Conservation (phyloP, 1,139 yeast genomes). For the Candida smagusa region DNA sequence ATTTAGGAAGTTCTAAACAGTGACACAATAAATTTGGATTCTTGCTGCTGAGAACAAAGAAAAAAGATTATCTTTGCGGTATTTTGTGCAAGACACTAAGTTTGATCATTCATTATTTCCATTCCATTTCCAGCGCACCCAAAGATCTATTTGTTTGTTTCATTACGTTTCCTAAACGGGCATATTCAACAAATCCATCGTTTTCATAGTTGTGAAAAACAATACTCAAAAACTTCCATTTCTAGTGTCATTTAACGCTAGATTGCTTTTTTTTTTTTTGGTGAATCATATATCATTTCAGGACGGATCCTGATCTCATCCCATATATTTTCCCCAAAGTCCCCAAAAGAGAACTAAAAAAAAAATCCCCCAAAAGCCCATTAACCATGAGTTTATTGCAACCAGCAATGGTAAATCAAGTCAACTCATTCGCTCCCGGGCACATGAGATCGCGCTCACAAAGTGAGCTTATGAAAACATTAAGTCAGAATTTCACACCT, state of each 20-base stretch:
- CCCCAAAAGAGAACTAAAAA: constrained; percentile 4
- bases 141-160: constrained; percentile 4
- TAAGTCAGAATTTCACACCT: constrained; percentile 4
- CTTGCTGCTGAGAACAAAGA: background rate
- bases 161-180: constrained; percentile 4
- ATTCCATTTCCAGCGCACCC: constrained; percentile 4
- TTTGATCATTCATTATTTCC: constrained; percentile 8
- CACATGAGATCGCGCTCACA: constrained; percentile 35
- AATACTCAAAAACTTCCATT: background rate
- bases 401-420: constrained; percentile 28
- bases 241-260: constrained; percentile 2
- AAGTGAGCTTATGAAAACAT: constrained; percentile 21
- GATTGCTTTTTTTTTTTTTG: background rate
- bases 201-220: background rate
- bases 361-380: constrained; percentile 5
- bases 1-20: constrained; percentile 4
- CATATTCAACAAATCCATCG: background rate
- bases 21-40: constrained; percentile 4
- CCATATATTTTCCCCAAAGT: constrained; percentile 2
- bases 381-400: constrained; percentile 14
- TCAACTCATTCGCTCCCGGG: constrained; percentile 26
- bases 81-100: constrained; percentile 2
- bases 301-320: constrained; percentile 9
- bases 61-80: background rate
- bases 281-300: background rate